Conservation (phyloP, 1,284 basidiomycete genomes). For the Austroboletus novae-zelandiae region DNA sequence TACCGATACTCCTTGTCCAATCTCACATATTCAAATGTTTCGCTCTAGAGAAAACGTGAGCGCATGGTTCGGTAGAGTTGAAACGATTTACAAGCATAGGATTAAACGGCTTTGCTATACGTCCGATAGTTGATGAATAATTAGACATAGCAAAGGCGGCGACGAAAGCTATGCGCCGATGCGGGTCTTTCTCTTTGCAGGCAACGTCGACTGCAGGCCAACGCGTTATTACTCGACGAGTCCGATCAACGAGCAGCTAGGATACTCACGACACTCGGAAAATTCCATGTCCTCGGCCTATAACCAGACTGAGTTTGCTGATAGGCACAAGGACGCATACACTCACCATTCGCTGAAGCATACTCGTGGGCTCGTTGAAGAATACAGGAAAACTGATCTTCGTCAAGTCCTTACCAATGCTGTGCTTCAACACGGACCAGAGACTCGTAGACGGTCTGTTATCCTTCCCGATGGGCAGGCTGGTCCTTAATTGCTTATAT, state of each 20-base stretch:
- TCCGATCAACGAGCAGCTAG: background rate
- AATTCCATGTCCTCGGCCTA: conserved; percentile 95
- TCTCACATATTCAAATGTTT: conserved; percentile 94
- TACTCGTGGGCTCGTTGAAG: conserved; percentile 96
- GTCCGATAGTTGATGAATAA: conserved; percentile 93
- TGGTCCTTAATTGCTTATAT: conserved; percentile 67
- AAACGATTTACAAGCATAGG: conserved; percentile 69
- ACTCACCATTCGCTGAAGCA: conserved; percentile 82
- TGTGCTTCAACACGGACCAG: conserved; percentile 95
- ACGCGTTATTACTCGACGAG: background rate
- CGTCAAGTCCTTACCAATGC: conserved; percentile 96
- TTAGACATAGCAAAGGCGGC: conserved; percentile 98
- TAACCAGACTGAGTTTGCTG: conserved; percentile 3
- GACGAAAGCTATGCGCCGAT: conserved; percentile 88
- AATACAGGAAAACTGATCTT: conserved; percentile 95
- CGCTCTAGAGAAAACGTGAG: conserved; percentile 43
- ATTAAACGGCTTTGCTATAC: conserved; percentile 96
- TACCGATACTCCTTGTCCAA: conserved; percentile 91
- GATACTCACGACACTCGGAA: conserved; percentile 78
- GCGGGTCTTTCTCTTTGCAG: conserved; percentile 71
- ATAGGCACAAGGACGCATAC: background rate
- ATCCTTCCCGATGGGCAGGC: conserved; percentile 71
- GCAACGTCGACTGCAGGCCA: conserved; percentile 76
- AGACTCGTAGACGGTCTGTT: conserved; percentile 88
- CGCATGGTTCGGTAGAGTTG: background rate